Evolutionary conservation across 345 rosid genomes (phyloP), one percentile per base, ranked within the genome.

Genomic region (Citrus glauca): DNA sequence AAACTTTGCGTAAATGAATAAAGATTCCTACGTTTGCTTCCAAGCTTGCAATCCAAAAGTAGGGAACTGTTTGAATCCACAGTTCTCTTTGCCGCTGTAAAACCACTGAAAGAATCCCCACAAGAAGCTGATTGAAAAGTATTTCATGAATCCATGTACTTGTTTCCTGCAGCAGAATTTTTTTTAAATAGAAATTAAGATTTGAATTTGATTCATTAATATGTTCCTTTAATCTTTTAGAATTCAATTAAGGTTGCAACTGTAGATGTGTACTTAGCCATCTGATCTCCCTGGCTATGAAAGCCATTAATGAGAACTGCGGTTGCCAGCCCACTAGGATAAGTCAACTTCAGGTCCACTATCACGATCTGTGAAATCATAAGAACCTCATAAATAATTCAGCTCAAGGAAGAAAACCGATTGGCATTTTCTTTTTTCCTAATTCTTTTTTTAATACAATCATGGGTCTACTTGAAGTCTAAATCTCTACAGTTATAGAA

Each of bases 61-160:
- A 59, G 99, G 99, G 75, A 95, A 95, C 50, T 92, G 88, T 56
- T 90, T 69, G 80, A 95, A 95, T 5, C 99, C 98, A 79, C 99
- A 95, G 40, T 59, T 69, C 17, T 87, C 91, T 69, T 79, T 81
- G 55, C 92, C 94, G 25, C 88, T 75, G 85, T 83, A 95, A 81
- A 95, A 92, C 98, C 99, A 95, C 80, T 92, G 91, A 80, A 95
- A 95, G 84, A 90, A 87, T 2, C 92, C 98, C 99, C 98, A 95
- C 74, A 95, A 71, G 89, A 95, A 93, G 75, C 96, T 90, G 70
- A 85, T 75, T 10, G 98, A 91, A 71, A 95, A 95, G 76, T 82
- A 89, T 81, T 89, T 91, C 84, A 82, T 87, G 87, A 90, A 92
- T 79, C 97, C 90, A 2, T 79, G 87, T 50, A 91, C 94, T 86